Evolutionary conservation across 495 filamentous ascomycete genomes (phyloP).

Genomic region (Penicillium cinerascens): DNA sequence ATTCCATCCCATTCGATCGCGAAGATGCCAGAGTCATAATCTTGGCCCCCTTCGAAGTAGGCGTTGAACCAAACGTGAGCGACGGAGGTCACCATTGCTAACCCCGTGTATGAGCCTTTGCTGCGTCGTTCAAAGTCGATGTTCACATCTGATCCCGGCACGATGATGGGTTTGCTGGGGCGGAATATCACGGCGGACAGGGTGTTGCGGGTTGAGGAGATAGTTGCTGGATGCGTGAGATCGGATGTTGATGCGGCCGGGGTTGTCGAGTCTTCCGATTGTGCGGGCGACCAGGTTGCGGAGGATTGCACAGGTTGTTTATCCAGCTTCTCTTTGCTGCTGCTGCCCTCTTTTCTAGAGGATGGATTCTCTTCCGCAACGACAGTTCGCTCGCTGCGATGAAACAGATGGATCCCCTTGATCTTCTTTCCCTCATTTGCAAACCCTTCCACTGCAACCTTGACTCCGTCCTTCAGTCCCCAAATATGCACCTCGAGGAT

Average conservation of each 20-base stretch:
- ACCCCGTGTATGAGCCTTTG: conserved; percentile 66
- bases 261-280: conserved; percentile 16
- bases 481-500: conserved; percentile 86
- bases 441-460: conserved; percentile 80
- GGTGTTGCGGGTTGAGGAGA: conserved; percentile 7
- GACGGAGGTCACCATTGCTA: conserved; percentile 86
- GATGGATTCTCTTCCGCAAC: conserved; percentile 48
- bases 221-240: conserved; percentile 4
- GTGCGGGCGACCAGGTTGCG: conserved; percentile 15
- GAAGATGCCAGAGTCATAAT: conserved; percentile 58
- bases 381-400: conserved; percentile 65
- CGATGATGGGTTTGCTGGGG: conserved; percentile 58
- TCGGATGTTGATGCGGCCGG: conserved; percentile 4
- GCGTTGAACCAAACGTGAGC: conserved; percentile 96
- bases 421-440: conserved; percentile 85
- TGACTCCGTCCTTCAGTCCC: conserved; percentile 84
- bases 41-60: conserved; percentile 82
- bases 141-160: conserved; percentile 82
- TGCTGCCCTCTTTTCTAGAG: conserved; percentile 1
- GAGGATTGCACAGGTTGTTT: conserved; percentile 4
- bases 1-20: conserved; percentile 63
- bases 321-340: conserved; percentile 1
- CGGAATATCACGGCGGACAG: conserved; percentile 69
- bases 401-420: conserved; percentile 78
- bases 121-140: conserved; percentile 82